Evolutionary conservation across 2,329 filamentous ascomycete species (phyloP), one percentile per base, ranked within the genome.

Genomic region (Arthrobotrys sphaeroides): DNA sequence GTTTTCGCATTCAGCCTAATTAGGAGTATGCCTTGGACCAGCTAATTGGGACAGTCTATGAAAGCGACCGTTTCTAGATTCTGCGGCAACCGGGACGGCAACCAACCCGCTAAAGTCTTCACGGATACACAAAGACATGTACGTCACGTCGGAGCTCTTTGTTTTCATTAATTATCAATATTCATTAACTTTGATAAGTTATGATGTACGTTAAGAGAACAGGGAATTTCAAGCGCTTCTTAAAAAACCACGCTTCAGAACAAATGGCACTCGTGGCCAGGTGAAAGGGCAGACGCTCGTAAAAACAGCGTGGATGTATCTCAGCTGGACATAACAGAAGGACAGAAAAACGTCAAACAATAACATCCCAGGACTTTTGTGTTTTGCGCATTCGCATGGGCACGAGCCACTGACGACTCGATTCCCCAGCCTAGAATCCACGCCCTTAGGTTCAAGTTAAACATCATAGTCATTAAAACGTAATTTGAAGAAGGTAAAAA

Each of bases 401-500:
- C 9, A 22, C 5, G 16, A 24, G 16, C 16, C 12, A 7, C n/a
- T 3, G 2, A 55, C 10, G 5, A 18, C 31, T 6, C 31, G 3
- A 22, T 1, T 20, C 16, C 6, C 31, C 9, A 33, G 22, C 1
- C 40, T 49, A n/a, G 31, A 51, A 31, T 26, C 26, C 31, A 20
- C 43, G 4, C 13, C 33, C 24, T 36, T n/a, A 18, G 51, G 12
- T 42, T 64, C n/a, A 43, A 64, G 59, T 49, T 62, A 65, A 64
- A 65, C 49, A 62, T 75, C 64, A 26, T 75, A 75, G 40, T 69
- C 64, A 75, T 75, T 75, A 75, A 68, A 68, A 67, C 67, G 40
- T 59, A 38, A 16, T 38, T 22, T 57, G 22, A 36, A 43, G 26
- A 59, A 49, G 24, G 4, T 40, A 16, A 66, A 53, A 47, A 40